phyloP scores from a whole-genome alignment of 805 yeast species.

The Candida ovalis region DNA sequence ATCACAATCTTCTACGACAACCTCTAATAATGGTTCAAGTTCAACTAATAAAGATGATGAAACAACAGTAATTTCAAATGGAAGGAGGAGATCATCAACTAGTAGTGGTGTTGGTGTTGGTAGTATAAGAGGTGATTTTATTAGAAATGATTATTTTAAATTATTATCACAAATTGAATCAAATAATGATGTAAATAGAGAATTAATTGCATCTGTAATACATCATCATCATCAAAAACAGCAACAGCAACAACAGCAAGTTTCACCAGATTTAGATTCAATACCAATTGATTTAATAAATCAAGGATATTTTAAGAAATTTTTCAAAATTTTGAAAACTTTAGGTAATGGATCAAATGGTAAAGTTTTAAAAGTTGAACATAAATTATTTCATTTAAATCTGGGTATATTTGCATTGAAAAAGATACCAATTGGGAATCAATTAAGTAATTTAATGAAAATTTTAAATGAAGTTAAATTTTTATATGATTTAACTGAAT shows the following conservation, averaged over 20 bases:
- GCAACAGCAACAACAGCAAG: constrained; percentile 2
- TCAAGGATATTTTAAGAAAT: constrained; percentile 75
- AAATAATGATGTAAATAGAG: constrained; percentile 17
- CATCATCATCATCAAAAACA: constrained; percentile 7
- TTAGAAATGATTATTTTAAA: constrained; percentile 28
- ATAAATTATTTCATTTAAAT: constrained; percentile 64
- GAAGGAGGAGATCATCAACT: no score
- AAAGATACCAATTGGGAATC: constrained; percentile 79
- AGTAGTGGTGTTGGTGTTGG: no score
- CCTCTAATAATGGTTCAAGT: no score
- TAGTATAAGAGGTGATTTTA: constrained; percentile 10
- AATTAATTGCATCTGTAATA: constrained; percentile 13
- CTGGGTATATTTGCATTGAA: constrained; percentile 82
- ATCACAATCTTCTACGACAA: neutral
- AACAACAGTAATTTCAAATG: no score
- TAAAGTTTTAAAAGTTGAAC: constrained; percentile 79
- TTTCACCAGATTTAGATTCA: constrained; percentile 4
- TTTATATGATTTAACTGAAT: constrained; percentile 47
- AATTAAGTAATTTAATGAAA: constrained; percentile 60
- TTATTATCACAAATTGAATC: constrained; percentile 21
- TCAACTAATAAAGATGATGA: no score
- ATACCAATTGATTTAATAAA: constrained; percentile 52
- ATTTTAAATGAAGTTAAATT: constrained; percentile 78
- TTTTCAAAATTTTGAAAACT: constrained; percentile 57
- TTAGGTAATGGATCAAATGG: constrained; percentile 87